Conservation (phyloP, 768 basidiomycete species). For the Russula abietina region DNA sequence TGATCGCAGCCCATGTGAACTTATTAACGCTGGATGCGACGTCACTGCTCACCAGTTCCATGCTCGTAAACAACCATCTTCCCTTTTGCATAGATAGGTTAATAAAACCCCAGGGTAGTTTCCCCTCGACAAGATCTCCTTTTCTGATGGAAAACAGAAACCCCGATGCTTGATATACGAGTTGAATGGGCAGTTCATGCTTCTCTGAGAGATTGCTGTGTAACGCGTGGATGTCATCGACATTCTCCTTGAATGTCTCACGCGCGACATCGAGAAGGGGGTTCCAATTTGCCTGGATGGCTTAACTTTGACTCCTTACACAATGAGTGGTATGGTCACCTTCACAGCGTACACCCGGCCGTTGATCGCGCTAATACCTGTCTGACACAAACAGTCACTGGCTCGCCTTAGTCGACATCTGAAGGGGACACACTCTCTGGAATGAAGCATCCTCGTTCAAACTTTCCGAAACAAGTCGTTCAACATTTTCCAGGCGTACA, state of each 20-base stretch:
- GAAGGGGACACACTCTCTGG: slow-evolving; percentile 44
- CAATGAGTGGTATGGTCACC: slow-evolving; percentile 30
- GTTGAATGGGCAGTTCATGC: slow-evolving; percentile 56
- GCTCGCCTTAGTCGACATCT: background rate
- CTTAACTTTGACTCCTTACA: background rate
- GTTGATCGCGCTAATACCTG: slow-evolving; percentile 68
- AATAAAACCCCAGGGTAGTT: slow-evolving; percentile 64
- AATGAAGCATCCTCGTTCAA: slow-evolving; percentile 67
- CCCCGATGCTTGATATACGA: slow-evolving; percentile 66
- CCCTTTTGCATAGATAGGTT: slow-evolving; percentile 62
- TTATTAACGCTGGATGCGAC: background rate
- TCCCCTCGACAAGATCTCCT: slow-evolving; percentile 52
- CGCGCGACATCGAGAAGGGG: slow-evolving; percentile 89
- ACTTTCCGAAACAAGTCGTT: slow-evolving; percentile 48
- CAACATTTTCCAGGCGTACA: slow-evolving; percentile 59
- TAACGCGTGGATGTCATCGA: slow-evolving; percentile 77
- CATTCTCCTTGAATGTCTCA: slow-evolving; percentile 90
- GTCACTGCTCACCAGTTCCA: slow-evolving; percentile 61
- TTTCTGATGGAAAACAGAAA: slow-evolving; percentile 73
- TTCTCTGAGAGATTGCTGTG: slow-evolving; percentile 52
- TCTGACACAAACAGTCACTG: slow-evolving; percentile 36
- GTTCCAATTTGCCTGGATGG: slow-evolving; percentile 61
- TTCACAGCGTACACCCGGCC: slow-evolving; percentile 87
- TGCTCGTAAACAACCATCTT: slow-evolving; percentile 68
- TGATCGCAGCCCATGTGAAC: background rate